Percentiles rank a stretch among this genome's conserved stretches.
Conservation (phyloP, 1,284 basidiomycete species). For the Pseudozyma thailandica region DNA sequence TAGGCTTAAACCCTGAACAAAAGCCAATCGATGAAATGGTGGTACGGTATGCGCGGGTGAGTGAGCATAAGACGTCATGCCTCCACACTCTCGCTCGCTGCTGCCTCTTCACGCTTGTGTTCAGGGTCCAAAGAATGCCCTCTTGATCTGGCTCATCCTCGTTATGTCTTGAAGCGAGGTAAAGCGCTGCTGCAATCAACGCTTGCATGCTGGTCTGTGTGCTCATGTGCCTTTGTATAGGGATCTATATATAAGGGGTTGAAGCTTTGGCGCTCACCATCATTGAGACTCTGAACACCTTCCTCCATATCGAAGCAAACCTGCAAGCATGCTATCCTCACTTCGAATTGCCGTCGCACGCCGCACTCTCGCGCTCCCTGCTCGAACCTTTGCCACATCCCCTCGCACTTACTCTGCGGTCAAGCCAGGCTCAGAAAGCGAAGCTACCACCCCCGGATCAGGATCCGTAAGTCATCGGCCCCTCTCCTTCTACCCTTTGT, state of each 20-base stretch:
- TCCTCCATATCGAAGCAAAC: background rate
- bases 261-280: background rate
- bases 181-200: too few relatives aligned
- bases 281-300: too few relatives aligned
- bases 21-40: background rate
- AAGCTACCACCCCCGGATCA: slow-evolving; percentile 37
- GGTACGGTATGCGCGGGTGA: background rate
- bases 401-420: slow-evolving; percentile 14
- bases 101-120: too few relatives aligned
- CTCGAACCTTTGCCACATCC: background rate
- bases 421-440: slow-evolving; percentile 44
- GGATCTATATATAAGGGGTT: background rate
- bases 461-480: slow-evolving; percentile 26
- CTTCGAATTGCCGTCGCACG: slow-evolving; percentile 1
- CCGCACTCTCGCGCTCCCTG: background rate
- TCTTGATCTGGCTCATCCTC: background rate
- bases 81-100: background rate
- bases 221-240: background rate
- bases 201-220: too few relatives aligned
- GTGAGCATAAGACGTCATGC: slow-evolving; percentile 1
- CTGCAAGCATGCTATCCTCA: slow-evolving; percentile 5
- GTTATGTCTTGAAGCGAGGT: background rate
- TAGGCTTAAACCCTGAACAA: background rate
- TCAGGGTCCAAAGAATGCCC: background rate
- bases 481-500: background rate